Percentiles rank a stretch among this genome's conserved stretches.
Conservation (phyloP, 805 yeast genomes). For the Ogataea polymorpha region DNA sequence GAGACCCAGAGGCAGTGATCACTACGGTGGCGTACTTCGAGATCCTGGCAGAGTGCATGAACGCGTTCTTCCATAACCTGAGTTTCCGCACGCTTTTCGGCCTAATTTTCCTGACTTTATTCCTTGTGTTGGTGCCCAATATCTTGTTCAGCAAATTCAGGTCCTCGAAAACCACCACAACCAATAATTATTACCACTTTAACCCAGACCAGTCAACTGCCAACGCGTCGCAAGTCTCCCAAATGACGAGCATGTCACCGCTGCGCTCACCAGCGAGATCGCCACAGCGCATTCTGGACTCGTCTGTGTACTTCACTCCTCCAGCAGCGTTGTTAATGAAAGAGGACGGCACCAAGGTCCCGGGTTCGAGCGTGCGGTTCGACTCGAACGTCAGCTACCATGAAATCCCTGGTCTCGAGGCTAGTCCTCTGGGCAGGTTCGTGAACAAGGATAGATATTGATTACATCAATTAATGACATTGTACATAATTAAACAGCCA, state of each 20-base stretch:
- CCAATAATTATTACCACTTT: slow-evolving; percentile 26
- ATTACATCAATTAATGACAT: slow-evolving; percentile 4
- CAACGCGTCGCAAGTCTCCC: slow-evolving; percentile 8
- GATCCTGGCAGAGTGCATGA: slow-evolving; percentile 33
- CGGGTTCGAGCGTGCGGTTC: slow-evolving; percentile 27
- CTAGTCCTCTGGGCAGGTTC: slow-evolving; percentile 22
- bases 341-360: slow-evolving; percentile 9
- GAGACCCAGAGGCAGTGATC: slow-evolving; percentile 55
- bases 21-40: slow-evolving; percentile 34
- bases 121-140: slow-evolving; percentile 28
- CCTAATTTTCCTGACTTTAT: slow-evolving; percentile 10
- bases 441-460: slow-evolving; percentile 20
- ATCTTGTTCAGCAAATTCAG: slow-evolving; percentile 27
- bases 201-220: slow-evolving; percentile 19
- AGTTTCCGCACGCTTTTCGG: slow-evolving; percentile 26
- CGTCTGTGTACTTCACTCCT: slow-evolving; percentile 23
- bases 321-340: slow-evolving; percentile 12
- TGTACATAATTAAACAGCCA: slow-evolving; percentile 18
- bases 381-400: slow-evolving; percentile 32
- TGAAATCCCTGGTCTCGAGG: slow-evolving; percentile 16
- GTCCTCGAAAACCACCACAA: slow-evolving; percentile 21
- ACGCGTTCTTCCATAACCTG: slow-evolving; percentile 32
- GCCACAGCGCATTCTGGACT: slow-evolving; percentile 17
- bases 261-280: slow-evolving; percentile 17
- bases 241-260: slow-evolving; percentile 7